These are phyloP conservation scores for Adiantum capillusveneris DNA, from an alignment of 75 land plant species.

Conservation along the genomic window DNA sequence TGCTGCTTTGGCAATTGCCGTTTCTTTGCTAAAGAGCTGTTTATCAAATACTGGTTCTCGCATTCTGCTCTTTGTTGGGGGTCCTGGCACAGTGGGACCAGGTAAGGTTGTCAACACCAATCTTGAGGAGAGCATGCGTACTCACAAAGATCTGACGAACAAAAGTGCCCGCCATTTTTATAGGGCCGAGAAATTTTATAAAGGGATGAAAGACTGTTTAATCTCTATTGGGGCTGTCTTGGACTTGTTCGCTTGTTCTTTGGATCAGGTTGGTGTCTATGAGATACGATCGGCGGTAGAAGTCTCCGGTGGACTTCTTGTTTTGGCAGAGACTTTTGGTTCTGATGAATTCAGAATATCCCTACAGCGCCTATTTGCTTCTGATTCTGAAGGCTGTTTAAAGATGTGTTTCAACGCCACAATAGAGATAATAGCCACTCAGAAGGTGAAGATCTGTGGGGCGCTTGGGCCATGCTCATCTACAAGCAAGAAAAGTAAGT, in stretches of 20 bases:
- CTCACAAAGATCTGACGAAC: slow-evolving; percentile 62
- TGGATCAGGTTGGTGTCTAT: slow-evolving; percentile 89
- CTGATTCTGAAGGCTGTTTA: slow-evolving; percentile 55
- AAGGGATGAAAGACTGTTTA: slow-evolving; percentile 44
- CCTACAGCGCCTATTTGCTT: slow-evolving; percentile 57
- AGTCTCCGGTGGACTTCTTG: slow-evolving; percentile 77
- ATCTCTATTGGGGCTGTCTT: slow-evolving; percentile 53
- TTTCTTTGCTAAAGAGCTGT: slow-evolving; percentile 71
- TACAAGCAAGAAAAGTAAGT: slow-evolving; percentile 40
- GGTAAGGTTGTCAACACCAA: slow-evolving; percentile 75
- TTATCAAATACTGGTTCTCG: slow-evolving; percentile 56
- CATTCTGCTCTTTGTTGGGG: slow-evolving; percentile 85
- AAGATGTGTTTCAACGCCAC: slow-evolving; percentile 85
- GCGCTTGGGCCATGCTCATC: slow-evolving; percentile 94
- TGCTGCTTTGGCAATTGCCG: slow-evolving; percentile 70
- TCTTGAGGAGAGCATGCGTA: slow-evolving; percentile 61
- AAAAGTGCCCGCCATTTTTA: slow-evolving; percentile 47
- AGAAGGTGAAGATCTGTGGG: slow-evolving; percentile 82
- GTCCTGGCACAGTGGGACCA: slow-evolving; percentile 91
- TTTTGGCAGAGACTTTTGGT: slow-evolving; percentile 81
- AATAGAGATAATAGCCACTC: slow-evolving; percentile 75
- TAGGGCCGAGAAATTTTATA: slow-evolving; percentile 63
- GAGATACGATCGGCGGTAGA: slow-evolving; percentile 77
- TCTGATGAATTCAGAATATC: slow-evolving; percentile 86
- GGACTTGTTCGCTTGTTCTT: slow-evolving; percentile 93